phyloP scores from a whole-genome alignment of 805 yeast species.

The Candida ponderosae region DNA sequence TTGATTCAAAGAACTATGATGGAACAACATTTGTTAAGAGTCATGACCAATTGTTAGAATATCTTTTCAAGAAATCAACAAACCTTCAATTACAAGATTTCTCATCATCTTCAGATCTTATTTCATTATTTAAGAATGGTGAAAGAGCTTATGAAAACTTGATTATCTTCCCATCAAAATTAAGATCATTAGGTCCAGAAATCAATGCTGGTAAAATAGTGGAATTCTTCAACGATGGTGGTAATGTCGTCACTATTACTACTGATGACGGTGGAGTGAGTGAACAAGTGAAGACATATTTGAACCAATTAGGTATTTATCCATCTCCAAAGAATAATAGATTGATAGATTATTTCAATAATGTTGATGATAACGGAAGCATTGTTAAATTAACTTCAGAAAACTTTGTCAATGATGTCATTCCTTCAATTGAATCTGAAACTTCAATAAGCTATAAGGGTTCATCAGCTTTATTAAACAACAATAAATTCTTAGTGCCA shows the following conservation, averaged over 20 bases:
- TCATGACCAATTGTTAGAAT: slow-evolving; percentile 6
- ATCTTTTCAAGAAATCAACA: slow-evolving; percentile 18
- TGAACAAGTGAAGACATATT: slow-evolving; percentile 56
- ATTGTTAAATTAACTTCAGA: slow-evolving; percentile 9
- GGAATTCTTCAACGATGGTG: slow-evolving; percentile 56
- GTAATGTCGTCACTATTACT: slow-evolving; percentile 64
- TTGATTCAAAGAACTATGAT: slow-evolving; percentile 6
- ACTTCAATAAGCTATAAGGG: slow-evolving; percentile 34
- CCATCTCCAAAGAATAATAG: slow-evolving; percentile 72
- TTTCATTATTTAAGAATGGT: slow-evolving; percentile 32
- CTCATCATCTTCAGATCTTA: slow-evolving; percentile 8
- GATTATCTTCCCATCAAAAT: slow-evolving; percentile 50
- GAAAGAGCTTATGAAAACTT: slow-evolving; percentile 45
- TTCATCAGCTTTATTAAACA: slow-evolving; percentile 61
- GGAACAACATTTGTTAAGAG: slow-evolving; percentile 11
- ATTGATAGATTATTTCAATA: slow-evolving; percentile 57
- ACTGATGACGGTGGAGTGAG: slow-evolving; percentile 38
- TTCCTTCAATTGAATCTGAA: slow-evolving; percentile 17
- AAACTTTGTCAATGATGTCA: slow-evolving; percentile 11
- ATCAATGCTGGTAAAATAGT: slow-evolving; percentile 44
- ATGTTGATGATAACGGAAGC: slow-evolving; percentile 17
- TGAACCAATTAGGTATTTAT: slow-evolving; percentile 74
- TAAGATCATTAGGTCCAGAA: slow-evolving; percentile 31
- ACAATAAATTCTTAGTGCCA: slow-evolving; percentile 66
- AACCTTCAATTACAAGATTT: slow-evolving; percentile 7